These are phyloP conservation scores for Quercus phellos DNA, from an alignment of 331 rosid species.

Conservation along the genomic window DNA sequence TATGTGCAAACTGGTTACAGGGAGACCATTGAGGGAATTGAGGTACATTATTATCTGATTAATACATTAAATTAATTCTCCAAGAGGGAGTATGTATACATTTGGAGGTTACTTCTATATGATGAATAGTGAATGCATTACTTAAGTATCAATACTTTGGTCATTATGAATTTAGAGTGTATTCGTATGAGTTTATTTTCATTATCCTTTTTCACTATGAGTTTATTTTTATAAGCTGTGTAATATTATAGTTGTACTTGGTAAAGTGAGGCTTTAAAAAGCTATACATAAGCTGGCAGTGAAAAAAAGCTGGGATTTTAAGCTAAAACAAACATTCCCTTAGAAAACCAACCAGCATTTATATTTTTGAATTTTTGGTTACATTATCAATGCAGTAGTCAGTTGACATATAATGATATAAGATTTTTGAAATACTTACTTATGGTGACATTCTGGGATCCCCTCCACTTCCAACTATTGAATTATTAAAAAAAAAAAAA, in stretches of 20 bases:
- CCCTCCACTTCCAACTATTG: too few species aligned
- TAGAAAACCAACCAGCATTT: not conserved
- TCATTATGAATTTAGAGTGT: not conserved
- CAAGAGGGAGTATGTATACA: not conserved
- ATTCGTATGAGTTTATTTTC: too few species aligned
- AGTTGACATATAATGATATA: not conserved
- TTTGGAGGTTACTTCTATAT: not conserved
- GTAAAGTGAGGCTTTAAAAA: too few species aligned
- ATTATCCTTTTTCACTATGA: too few species aligned
- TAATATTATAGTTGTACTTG: too few species aligned
- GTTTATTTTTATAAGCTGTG: too few species aligned
- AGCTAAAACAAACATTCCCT: too few species aligned
- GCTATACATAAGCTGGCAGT: too few species aligned
- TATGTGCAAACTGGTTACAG: conserved; percentile 73
- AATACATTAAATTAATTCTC: not conserved
- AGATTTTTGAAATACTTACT: too few species aligned
- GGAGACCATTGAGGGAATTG: conserved; percentile 93
- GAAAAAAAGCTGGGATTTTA: too few species aligned
- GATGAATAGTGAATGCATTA: not conserved
- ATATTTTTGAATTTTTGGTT: not conserved
- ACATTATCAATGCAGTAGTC: not conserved
- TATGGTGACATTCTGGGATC: too few species aligned
- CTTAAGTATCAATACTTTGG: not conserved
- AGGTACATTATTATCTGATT: conserved; percentile 41
- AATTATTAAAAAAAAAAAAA: too few species aligned